phyloP scores from a whole-genome alignment of 257 asterid species.

The Leonotis leonurus region DNA sequence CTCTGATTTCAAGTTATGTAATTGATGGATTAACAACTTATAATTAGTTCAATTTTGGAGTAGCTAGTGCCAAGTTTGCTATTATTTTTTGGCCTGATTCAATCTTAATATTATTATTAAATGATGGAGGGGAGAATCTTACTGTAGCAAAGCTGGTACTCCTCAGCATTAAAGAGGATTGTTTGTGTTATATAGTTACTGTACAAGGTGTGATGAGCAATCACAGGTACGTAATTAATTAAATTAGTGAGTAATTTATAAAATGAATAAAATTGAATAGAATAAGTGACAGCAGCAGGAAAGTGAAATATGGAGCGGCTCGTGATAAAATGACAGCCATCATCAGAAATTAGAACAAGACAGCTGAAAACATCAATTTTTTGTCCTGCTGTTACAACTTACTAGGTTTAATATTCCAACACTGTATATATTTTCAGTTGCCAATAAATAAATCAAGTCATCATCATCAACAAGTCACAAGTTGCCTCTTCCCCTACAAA shows the following conservation, averaged over 20 bases:
- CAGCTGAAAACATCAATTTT: constrained; percentile 24
- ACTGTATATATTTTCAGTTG: not conserved
- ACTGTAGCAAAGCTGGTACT: not conserved
- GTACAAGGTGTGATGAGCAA: not conserved
- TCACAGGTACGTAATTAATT: no score
- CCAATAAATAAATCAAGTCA: not conserved
- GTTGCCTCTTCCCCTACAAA: not conserved
- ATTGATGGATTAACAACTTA: no score
- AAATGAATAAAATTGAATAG: not conserved
- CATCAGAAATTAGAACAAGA: constrained; percentile 12
- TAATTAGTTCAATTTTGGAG: no score
- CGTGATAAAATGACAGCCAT: constrained; percentile 24
- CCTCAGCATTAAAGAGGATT: not conserved
- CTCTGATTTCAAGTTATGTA: not conserved
- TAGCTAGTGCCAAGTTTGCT: not conserved
- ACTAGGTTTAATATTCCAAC: constrained; percentile 3
- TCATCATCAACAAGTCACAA: not conserved
- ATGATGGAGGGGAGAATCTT: not conserved
- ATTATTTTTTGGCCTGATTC: no score
- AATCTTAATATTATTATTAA: no score
- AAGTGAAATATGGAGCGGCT: constrained; percentile 9
- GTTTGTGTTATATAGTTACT: not conserved
- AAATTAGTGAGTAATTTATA: no score
- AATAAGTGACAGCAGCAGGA: constrained; percentile 1
- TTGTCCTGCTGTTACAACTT: constrained; percentile 20